Base-by-base conservation (phyloP, 331 rosid species). In the Pyrus hybrid region DNA sequence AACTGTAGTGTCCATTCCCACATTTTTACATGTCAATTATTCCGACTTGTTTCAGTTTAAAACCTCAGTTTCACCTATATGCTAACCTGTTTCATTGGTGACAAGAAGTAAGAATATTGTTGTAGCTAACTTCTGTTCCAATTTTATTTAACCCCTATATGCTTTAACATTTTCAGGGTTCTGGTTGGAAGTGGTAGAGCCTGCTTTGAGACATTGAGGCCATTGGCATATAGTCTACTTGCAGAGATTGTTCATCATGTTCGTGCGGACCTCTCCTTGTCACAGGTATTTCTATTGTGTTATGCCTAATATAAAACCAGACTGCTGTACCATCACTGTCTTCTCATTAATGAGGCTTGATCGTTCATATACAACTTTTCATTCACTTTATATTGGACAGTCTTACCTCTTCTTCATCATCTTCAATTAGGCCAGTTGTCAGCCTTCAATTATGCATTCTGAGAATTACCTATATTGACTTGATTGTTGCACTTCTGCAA, bases 201-300 rank as follows among this genome's bases (percentile, higher is more conserved):
- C 60, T 95, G 99, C 93, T 95, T 92, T 80, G 99, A 95, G 89
- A 88, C 98, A 2, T 78, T 92, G 86, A 87, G 99, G 76, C 99
- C 99, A 54, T 82, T 95, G 87, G 99, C 99, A 78, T 95, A 92
- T 80, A 95, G 98, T 87, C 87, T 95, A 76, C 85, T 95, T 71
- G 98, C 99, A 70, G 99, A 91, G 88, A 95, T 95, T 80, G 99
- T 95, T 77, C 99, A 95, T 83, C 98, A 95, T 89, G 99, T 95
- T 90, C 91, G 99, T 65, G 88, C 69, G 13, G 97, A 95, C 78
- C 96, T 95, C 73, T 88, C 97, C 60, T 83, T 95, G 81, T 77
- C 93, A 70, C 99, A 95, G 96, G 99, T 92, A 80, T 71, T 73
- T 23, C 57, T 23, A 70, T 35, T 45, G 13, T 57, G 61, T 77